Conservation (phyloP, 1,284 basidiomycete genomes). For the Tilletia caries region DNA sequence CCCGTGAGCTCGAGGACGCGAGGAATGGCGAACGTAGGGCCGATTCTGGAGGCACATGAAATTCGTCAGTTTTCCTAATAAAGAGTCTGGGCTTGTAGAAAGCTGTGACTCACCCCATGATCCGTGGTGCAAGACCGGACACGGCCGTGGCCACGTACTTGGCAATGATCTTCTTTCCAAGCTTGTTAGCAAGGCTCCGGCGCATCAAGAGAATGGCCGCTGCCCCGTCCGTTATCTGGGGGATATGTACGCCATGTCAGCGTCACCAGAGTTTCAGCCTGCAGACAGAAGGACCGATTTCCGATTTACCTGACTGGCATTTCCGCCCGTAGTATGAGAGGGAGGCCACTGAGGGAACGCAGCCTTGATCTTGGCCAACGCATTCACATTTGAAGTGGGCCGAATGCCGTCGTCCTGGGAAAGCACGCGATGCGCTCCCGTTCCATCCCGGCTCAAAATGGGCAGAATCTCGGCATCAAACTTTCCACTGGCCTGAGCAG, state of each 20-base stretch:
- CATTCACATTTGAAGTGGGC: slow-evolving; percentile 70
- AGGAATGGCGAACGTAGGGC: slow-evolving; percentile 70
- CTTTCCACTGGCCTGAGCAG: slow-evolving; percentile 63
- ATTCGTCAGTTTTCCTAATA: background rate
- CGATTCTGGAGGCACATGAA: slow-evolving; percentile 41
- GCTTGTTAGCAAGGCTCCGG: slow-evolving; percentile 73
- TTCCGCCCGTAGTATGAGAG: slow-evolving; percentile 76
- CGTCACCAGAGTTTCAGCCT: background rate
- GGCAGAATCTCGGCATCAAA: slow-evolving; percentile 79
- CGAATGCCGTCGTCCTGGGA: slow-evolving; percentile 78
- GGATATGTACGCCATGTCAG: background rate
- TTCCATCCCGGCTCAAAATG: slow-evolving; percentile 53
- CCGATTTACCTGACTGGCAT: slow-evolving; percentile 61
- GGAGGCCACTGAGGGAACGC: slow-evolving; percentile 87
- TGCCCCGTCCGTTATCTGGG: slow-evolving; percentile 76
- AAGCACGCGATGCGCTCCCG: slow-evolving; percentile 63
- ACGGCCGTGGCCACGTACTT: slow-evolving; percentile 75
- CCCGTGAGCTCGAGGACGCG: slow-evolving; percentile 66
- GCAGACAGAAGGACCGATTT: background rate
- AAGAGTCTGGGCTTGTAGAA: background rate
- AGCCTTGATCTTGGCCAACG: slow-evolving; percentile 66
- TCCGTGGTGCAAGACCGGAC: slow-evolving; percentile 68
- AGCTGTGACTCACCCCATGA: slow-evolving; percentile 64
- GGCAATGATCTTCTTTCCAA: slow-evolving; percentile 70
- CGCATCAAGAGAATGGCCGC: slow-evolving; percentile 82